Evolutionary conservation across 768 basidiomycete genomes (phyloP).

Genomic region (Neoboletus magnificus): DNA sequence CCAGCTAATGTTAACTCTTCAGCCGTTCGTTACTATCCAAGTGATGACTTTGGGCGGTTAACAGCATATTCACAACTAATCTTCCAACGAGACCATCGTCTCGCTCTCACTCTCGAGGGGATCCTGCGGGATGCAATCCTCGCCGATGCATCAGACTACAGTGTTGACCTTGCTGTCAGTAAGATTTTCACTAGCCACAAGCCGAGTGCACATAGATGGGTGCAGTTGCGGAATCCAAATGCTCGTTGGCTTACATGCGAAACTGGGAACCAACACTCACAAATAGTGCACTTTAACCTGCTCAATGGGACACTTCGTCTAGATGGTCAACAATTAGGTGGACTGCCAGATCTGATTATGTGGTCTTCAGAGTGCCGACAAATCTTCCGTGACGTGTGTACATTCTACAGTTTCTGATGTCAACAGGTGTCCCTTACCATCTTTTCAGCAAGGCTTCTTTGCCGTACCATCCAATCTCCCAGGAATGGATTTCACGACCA

Average conservation of each 20-base stretch:
- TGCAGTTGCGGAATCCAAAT: not conserved
- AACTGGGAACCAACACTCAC: not conserved
- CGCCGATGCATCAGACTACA: not conserved
- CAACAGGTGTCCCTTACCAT: not conserved
- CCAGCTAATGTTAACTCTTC: too few species aligned
- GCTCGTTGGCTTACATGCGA: conserved; percentile 14
- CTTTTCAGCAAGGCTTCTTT: not conserved
- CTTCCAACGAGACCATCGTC: conserved; percentile 21
- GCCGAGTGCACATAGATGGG: conserved; percentile 10
- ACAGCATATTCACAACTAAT: not conserved
- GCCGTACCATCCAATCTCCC: not conserved
- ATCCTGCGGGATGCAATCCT: not conserved
- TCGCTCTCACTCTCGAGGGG: conserved; percentile 19
- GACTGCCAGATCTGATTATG: conserved; percentile 2
- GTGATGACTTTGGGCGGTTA: too few species aligned
- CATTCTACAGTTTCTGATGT: not conserved
- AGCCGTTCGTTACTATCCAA: too few species aligned
- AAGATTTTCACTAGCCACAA: conserved; percentile 5
- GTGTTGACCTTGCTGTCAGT: conserved; percentile 12
- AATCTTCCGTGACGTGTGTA: not conserved
- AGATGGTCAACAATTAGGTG: conserved; percentile 12
- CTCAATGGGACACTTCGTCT: conserved; percentile 14
- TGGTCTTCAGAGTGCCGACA: not conserved
- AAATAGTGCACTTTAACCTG: conserved; percentile 1
- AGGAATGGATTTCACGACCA: not conserved